Evolutionary conservation across 2,329 filamentous ascomycete species (phyloP).

Genomic region (Magnaporthales sp.): DNA sequence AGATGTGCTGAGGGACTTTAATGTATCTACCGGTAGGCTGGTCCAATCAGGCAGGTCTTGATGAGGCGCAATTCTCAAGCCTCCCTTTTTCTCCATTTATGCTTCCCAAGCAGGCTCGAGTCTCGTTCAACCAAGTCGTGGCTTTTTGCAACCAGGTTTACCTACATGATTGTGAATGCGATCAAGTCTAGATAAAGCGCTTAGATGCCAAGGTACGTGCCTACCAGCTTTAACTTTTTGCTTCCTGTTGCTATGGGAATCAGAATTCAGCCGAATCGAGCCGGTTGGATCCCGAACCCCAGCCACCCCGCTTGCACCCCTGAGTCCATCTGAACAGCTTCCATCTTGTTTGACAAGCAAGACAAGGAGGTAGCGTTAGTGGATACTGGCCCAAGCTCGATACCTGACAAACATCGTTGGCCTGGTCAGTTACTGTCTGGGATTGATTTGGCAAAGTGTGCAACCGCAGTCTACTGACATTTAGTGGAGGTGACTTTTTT

Average conservation of each 20-base stretch:
- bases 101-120: background rate
- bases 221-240: background rate
- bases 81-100: background rate
- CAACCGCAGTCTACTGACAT: background rate
- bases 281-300: background rate
- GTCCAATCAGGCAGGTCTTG: background rate
- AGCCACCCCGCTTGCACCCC: background rate
- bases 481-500: background rate
- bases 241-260: conserved; percentile 2
- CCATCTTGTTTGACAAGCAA: background rate
- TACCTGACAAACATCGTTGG: background rate
- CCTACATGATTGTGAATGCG: background rate
- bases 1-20: background rate
- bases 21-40: background rate
- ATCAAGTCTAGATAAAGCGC: background rate
- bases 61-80: background rate
- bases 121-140: background rate
- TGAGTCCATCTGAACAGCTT: background rate
- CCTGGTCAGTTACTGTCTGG: background rate
- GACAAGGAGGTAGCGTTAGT: background rate
- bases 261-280: conserved; percentile 1
- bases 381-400: background rate
- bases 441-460: background rate
- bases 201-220: background rate
- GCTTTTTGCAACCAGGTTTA: background rate